Evolutionary conservation across 2,329 filamentous ascomycete species (phyloP).

Genomic region (Trichoderma sp.): DNA sequence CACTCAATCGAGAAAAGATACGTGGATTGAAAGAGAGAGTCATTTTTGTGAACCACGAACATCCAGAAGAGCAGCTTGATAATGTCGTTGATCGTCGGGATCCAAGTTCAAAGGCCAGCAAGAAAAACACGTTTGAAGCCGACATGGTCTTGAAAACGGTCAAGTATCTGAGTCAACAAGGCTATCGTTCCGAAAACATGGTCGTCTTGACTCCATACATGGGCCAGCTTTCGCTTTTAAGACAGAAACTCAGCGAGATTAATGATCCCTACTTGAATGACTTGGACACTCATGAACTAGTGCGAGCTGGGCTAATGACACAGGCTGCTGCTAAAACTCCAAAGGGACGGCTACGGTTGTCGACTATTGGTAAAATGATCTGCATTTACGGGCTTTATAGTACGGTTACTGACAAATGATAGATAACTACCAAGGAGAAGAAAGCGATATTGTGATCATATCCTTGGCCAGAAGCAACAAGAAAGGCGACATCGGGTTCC

Average conservation of each 20-base stretch:
- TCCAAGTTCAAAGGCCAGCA: constrained; percentile 51
- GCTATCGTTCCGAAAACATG: constrained; percentile 64
- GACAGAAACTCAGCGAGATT: constrained; percentile 53
- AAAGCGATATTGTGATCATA: constrained; percentile 70
- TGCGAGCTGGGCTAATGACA: constrained; percentile 60
- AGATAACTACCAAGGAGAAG: constrained; percentile 81
- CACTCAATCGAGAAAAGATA: constrained; percentile 48
- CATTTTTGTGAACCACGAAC: constrained; percentile 65
- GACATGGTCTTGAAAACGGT: constrained; percentile 66
- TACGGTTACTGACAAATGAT: background rate
- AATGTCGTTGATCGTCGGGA: constrained; percentile 54
- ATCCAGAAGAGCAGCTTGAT: constrained; percentile 51
- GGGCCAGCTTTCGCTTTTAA: constrained; percentile 63
- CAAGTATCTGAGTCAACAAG: constrained; percentile 69
- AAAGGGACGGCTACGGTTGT: constrained; percentile 60
- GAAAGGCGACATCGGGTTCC: constrained; percentile 68
- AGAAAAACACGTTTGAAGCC: constrained; percentile 64
- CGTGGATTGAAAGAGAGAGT: constrained; percentile 62
- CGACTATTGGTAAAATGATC: constrained; percentile 64
- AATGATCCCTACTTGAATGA: constrained; percentile 70
- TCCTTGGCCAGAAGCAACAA: constrained; percentile 69
- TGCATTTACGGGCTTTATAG: background rate
- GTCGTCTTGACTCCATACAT: constrained; percentile 74
- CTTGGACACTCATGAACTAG: constrained; percentile 63
- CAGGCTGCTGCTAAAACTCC: constrained; percentile 51